Conservation (phyloP, 202 grass and related monocot genomes). For the Panicum hallii region DNA sequence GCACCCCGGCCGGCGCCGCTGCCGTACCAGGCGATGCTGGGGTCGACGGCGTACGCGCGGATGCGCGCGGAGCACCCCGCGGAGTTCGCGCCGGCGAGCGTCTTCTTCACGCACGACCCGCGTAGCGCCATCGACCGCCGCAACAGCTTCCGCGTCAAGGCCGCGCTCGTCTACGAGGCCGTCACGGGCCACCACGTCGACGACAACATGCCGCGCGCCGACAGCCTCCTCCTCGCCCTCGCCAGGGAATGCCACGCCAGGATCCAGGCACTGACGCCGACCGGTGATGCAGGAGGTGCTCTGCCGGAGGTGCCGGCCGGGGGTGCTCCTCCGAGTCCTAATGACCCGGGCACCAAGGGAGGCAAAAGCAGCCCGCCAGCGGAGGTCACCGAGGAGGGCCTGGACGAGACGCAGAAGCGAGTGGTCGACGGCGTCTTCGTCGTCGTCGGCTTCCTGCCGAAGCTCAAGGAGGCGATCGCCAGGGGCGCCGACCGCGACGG, state of each 20-base stretch:
- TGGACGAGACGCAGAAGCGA: not conserved
- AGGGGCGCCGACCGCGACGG: constrained; percentile 10
- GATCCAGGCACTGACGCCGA: not conserved
- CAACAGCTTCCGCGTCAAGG: constrained; percentile 62
- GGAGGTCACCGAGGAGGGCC: constrained; percentile 1
- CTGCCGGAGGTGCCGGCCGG: not conserved
- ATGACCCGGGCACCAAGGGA: not conserved
- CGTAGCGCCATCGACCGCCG: constrained; percentile 36
- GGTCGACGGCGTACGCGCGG: constrained; percentile 35
- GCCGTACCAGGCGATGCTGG: constrained; percentile 9
- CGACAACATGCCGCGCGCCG: not conserved
- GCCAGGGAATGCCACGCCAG: not conserved
- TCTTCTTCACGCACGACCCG: constrained; percentile 38
- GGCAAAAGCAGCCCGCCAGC: not conserved
- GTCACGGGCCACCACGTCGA: constrained; percentile 33
- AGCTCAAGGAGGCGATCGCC: not conserved
- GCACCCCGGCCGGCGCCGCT: not conserved
- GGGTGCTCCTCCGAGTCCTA: not conserved
- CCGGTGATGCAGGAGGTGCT: not conserved
- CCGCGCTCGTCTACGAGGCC: constrained; percentile 54
- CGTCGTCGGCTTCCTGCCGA: constrained; percentile 58
- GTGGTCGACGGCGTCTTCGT: constrained; percentile 59
- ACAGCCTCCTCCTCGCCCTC: constrained; percentile 33
- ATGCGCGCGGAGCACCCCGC: constrained; percentile 27
- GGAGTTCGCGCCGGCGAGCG: constrained; percentile 44